phyloP scores from a whole-genome alignment of 495 filamentous ascomycete species.

The Xylaria sp. region DNA sequence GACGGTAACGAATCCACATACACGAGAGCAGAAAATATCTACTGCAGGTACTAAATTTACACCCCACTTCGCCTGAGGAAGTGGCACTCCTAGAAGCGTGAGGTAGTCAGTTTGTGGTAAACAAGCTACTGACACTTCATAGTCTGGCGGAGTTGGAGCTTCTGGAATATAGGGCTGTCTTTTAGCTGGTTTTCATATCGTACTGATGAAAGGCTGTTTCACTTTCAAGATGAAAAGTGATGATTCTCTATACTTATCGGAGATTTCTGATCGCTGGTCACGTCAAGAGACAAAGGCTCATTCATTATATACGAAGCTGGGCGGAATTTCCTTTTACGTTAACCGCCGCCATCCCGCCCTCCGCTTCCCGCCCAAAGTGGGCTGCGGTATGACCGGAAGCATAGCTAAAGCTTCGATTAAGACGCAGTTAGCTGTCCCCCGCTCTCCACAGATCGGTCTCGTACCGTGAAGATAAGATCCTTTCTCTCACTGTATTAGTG shows the following conservation, averaged over 20 bases:
- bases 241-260: background rate
- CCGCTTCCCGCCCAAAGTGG: background rate
- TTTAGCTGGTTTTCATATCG: background rate
- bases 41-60: background rate
- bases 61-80: background rate
- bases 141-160: background rate
- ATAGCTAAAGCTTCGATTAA: background rate
- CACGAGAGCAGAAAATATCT: background rate
- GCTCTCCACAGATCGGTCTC: background rate
- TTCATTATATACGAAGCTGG: background rate
- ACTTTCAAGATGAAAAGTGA: background rate
- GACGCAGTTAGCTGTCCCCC: background rate
- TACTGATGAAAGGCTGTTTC: too few relatives aligned
- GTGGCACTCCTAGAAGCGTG: background rate
- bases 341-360: background rate
- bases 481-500: background rate
- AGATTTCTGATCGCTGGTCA: background rate
- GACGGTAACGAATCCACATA: too few relatives aligned
- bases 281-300: background rate
- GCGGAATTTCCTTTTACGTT: slow-evolving; percentile 18
- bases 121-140: background rate
- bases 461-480: background rate
- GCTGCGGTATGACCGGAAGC: background rate
- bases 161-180: background rate
- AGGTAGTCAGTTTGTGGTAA: background rate